Conservation (phyloP, 2,329 filamentous ascomycete species). For the Aschersonia sp. region DNA sequence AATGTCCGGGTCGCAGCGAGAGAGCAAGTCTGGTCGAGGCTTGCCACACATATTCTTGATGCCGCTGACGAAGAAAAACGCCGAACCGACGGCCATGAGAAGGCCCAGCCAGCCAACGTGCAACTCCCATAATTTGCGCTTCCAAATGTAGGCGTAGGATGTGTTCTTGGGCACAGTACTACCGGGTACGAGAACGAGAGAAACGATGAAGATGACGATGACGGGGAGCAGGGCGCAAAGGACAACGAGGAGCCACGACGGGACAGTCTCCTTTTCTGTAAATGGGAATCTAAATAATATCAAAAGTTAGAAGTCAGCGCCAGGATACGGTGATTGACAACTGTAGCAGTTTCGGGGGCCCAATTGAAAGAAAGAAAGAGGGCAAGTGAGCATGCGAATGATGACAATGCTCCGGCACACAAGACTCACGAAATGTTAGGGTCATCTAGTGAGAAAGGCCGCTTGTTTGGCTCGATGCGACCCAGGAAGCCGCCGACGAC, state of each 20-base stretch:
- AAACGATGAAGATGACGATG: constrained; percentile 52
- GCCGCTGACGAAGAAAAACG: constrained; percentile 71
- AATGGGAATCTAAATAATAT: constrained; percentile 46
- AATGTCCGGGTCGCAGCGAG: constrained; percentile 64
- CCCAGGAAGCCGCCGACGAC: constrained; percentile 45
- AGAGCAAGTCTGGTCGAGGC: constrained; percentile 69
- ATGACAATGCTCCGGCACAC: background rate
- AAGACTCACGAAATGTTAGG: constrained; percentile 54
- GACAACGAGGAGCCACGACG: constrained; percentile 49
- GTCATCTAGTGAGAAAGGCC: constrained; percentile 58
- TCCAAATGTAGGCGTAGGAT: constrained; percentile 53
- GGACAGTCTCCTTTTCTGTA: constrained; percentile 56
- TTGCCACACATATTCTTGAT: constrained; percentile 67
- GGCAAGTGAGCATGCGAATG: too few relatives aligned
- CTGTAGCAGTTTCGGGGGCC: background rate
- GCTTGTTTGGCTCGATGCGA: constrained; percentile 46
- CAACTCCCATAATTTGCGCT: constrained; percentile 79
- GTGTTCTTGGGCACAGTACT: constrained; percentile 48
- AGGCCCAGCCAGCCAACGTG: constrained; percentile 78
- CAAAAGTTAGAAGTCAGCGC: background rate
- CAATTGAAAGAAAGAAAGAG: background rate
- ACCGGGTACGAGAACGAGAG: constrained; percentile 58
- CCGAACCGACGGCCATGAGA: constrained; percentile 52
- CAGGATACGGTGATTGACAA: background rate
- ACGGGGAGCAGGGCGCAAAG: constrained; percentile 50